These are phyloP conservation scores for Alternaria sp. DNA, from an alignment of 2,329 filamentous ascomycete species.

Conservation along the genomic window DNA sequence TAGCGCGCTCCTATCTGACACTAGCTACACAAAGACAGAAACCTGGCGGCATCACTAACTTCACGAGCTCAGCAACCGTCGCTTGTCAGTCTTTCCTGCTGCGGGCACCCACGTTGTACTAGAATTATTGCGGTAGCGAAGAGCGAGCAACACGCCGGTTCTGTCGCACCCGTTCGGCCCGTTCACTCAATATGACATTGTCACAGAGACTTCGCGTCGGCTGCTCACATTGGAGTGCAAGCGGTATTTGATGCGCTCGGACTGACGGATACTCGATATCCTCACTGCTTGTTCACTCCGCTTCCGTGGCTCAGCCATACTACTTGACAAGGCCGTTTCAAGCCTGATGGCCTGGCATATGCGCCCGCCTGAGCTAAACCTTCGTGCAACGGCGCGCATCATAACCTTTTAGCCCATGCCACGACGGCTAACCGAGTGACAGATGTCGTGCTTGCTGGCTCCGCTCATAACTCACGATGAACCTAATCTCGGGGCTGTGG, in stretches of 20 bases:
- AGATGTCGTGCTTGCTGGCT: neutral
- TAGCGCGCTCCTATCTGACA: neutral
- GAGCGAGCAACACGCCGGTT: neutral
- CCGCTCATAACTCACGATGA: neutral
- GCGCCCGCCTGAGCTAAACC: neutral
- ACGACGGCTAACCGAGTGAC: conserved; percentile 3
- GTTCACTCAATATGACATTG: neutral
- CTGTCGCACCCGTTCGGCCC: neutral
- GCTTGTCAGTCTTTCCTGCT: neutral
- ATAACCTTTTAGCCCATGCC: neutral
- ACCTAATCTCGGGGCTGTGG: neutral
- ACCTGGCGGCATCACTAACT: conserved; percentile 2
- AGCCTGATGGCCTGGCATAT: neutral
- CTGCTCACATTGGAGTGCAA: neutral
- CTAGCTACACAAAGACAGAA: neutral
- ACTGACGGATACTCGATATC: neutral
- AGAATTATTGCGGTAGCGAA: neutral
- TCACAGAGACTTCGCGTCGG: neutral
- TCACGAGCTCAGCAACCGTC: neutral
- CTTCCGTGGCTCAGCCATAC: neutral
- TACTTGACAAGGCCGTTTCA: neutral
- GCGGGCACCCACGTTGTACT: neutral
- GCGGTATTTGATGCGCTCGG: neutral
- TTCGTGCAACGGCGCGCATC: conserved; percentile 5
- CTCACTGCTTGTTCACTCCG: neutral